Percentiles rank a stretch among this genome's conserved stretches.
Evolutionary conservation across 2,329 filamentous ascomycete genomes (phyloP).

Genomic region (Colletotrichum tropicale): DNA sequence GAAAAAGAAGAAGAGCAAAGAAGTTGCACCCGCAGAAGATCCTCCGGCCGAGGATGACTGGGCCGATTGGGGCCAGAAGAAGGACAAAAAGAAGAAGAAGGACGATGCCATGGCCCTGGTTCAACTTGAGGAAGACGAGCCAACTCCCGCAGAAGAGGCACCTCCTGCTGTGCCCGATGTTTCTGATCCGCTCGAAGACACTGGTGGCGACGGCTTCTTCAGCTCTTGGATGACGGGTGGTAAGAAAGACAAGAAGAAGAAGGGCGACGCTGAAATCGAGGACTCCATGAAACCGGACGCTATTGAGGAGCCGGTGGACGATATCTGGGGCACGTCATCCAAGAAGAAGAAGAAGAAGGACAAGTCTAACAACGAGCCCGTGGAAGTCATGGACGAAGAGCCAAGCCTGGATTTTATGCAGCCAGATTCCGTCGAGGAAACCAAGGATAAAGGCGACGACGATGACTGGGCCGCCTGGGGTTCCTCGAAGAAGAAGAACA

Average conservation of each 20-base stretch:
- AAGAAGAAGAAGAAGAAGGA: constrained; percentile 58
- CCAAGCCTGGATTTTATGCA: constrained; percentile 51
- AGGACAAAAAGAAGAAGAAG: constrained; percentile 51
- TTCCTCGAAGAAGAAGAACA: constrained; percentile 48
- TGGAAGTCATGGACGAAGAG: constrained; percentile 49
- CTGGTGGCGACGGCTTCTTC: constrained; percentile 52
- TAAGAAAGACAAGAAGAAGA: constrained; percentile 51
- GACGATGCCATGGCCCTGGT: constrained; percentile 35
- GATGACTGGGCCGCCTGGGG: constrained; percentile 47
- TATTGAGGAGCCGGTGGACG: constrained; percentile 48
- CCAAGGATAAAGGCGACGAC: constrained; percentile 46
- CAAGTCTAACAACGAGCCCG: constrained; percentile 52
- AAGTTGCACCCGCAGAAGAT: constrained; percentile 26
- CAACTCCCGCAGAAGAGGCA: constrained; percentile 27
- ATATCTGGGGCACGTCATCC: constrained; percentile 39
- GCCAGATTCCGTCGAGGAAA: constrained; percentile 49
- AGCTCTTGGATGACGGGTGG: constrained; percentile 56
- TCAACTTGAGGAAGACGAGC: constrained; percentile 34
- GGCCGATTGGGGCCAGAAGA: constrained; percentile 33
- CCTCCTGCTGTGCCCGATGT: constrained; percentile 31
- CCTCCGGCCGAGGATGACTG: constrained; percentile 20
- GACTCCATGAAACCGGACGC: constrained; percentile 37
- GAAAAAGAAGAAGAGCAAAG: constrained; percentile 31
- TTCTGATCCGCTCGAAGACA: constrained; percentile 36
- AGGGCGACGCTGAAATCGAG: constrained; percentile 10